phyloP scores from a whole-genome alignment of 108 stramenopile species.

The Nitzschia sp. region DNA sequence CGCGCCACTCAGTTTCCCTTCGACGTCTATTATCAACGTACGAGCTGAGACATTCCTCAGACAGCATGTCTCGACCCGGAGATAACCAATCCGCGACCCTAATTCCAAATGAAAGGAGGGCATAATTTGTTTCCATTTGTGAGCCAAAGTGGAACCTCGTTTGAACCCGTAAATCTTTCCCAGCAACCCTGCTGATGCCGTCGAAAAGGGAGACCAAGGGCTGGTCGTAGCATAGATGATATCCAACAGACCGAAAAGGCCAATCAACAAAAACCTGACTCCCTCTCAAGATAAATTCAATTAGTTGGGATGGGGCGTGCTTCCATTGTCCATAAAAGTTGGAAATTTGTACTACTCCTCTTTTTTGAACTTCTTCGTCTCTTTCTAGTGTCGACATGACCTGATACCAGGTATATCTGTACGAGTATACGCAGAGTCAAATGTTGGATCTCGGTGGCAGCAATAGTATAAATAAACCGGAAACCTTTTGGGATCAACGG shows the following conservation, averaged over 20 bases:
- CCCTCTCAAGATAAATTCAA: neutral
- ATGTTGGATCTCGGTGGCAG: too few species aligned
- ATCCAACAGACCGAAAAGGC: conserved; percentile 1
- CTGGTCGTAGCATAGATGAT: conserved; percentile 3
- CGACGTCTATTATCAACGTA: neutral
- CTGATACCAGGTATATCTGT: neutral
- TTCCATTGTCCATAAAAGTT: neutral
- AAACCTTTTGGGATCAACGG: too few species aligned
- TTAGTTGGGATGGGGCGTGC: neutral
- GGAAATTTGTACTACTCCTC: conserved; percentile 3
- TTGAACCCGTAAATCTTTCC: neutral
- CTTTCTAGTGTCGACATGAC: conserved; percentile 4
- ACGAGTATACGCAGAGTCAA: too few species aligned
- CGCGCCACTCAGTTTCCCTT: neutral
- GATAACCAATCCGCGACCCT: neutral
- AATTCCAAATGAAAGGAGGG: conserved; percentile 2
- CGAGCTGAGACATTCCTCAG: neutral
- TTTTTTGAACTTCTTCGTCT: conserved; percentile 9
- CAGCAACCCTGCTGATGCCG: neutral
- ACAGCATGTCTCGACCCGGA: neutral
- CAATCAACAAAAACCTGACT: neutral
- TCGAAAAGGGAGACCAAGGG: neutral
- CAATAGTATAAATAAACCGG: too few species aligned
- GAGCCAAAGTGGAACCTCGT: neutral
- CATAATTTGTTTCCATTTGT: neutral